Conservation (phyloP, 139 green algal genomes). For the Nannochloris sp. region DNA sequence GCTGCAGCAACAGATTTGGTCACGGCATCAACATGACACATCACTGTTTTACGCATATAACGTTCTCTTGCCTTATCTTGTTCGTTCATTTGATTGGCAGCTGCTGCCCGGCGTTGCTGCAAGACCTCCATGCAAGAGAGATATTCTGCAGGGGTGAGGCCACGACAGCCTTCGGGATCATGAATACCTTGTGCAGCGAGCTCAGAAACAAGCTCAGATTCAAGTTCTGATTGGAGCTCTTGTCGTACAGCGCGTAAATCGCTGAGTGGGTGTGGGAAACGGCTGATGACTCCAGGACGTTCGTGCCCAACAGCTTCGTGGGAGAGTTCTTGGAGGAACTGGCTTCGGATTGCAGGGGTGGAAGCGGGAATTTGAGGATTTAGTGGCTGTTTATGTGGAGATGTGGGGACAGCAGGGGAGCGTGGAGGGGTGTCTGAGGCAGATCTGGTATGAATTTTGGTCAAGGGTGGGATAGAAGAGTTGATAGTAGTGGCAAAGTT, state of each 20-base stretch:
- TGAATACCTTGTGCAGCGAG: neutral
- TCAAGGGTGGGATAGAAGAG: neutral
- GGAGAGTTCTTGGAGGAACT: conserved; percentile 11
- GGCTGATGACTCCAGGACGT: conserved; percentile 11
- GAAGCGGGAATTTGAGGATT: neutral
- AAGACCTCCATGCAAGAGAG: conserved; percentile 4
- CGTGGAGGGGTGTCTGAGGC: neutral
- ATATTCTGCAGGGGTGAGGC: conserved; percentile 4
- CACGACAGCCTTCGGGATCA: neutral
- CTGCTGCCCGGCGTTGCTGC: neutral
- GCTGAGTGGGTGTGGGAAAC: conserved; percentile 10
- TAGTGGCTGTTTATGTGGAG: neutral
- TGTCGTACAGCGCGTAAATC: neutral
- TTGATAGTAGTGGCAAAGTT: too few relatives aligned
- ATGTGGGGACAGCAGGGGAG: neutral
- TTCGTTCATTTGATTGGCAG: neutral
- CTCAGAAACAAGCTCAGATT: conserved; percentile 1
- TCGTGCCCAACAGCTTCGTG: conserved; percentile 1
- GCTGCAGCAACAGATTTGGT: neutral
- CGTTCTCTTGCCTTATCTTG: conserved; percentile 3
- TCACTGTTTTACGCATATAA: conserved; percentile 14
- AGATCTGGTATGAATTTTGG: too few relatives aligned
- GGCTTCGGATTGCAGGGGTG: neutral
- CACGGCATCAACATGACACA: conserved; percentile 13
- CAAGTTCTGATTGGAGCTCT: conserved; percentile 23